Conservation (phyloP, 2,329 filamentous ascomycete species). For the Arthroderma sp. region DNA sequence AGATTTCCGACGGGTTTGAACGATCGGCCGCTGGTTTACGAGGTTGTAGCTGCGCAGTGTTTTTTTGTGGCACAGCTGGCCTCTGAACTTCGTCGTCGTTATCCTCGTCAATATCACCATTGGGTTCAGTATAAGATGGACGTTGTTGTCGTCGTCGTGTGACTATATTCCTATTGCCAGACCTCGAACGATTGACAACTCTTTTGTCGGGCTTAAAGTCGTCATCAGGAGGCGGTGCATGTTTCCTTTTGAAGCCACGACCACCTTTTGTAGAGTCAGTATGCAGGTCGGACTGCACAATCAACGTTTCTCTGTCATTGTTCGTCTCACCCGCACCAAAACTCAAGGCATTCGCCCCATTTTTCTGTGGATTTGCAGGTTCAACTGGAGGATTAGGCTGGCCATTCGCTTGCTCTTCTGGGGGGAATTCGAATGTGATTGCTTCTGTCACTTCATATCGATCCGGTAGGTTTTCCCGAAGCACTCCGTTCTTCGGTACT, state of each 20-base stretch:
- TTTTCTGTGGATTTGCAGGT: background rate
- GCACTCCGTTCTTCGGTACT: constrained; percentile 17
- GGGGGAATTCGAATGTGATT: constrained; percentile 23
- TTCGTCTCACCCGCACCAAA: constrained; percentile 1
- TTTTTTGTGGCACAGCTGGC: too few relatives aligned
- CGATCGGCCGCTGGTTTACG: too few relatives aligned
- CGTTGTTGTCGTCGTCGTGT: constrained; percentile 6
- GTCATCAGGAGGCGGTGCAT: constrained; percentile 11
- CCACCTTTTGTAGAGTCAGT: constrained; percentile 6
- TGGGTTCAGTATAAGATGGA: constrained; percentile 8
- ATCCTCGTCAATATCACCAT: too few relatives aligned
- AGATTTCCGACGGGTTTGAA: too few relatives aligned
- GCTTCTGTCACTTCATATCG: constrained; percentile 20
- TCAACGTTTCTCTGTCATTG: constrained; percentile 8
- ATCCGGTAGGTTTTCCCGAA: constrained; percentile 17
- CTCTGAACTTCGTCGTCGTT: too few relatives aligned
- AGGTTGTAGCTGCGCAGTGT: too few relatives aligned
- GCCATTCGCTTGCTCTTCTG: constrained; percentile 7
- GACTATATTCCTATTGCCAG: constrained; percentile 1
- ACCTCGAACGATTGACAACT: constrained; percentile 1
- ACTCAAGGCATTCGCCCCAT: background rate
- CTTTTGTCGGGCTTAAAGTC: constrained; percentile 15
- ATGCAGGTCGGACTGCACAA: constrained; percentile 2
- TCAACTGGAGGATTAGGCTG: background rate
- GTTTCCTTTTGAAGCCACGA: constrained; percentile 4